Percentiles rank a stretch among this genome's conserved stretches.
These are phyloP conservation scores for Fraxinus baroniana DNA, from an alignment of 305 asterid species.

Conservation along the genomic window DNA sequence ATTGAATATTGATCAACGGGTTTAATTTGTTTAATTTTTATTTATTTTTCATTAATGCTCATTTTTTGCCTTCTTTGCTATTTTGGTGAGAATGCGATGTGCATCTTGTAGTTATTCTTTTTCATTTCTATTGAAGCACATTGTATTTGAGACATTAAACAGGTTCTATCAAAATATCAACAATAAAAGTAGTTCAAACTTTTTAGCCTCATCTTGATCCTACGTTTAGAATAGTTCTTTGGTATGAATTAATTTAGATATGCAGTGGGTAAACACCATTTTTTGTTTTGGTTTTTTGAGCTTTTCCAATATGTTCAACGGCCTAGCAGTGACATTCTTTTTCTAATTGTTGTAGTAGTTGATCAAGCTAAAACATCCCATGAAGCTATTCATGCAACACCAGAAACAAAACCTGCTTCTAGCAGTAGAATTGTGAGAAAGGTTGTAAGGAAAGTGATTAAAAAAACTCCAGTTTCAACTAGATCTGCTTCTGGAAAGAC, in stretches of 20 bases:
- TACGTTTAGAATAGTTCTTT: background rate
- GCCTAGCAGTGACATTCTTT: background rate
- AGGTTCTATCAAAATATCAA: background rate
- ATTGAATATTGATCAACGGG: background rate
- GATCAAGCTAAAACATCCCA: constrained; percentile 30
- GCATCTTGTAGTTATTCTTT: background rate
- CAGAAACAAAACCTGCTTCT: constrained; percentile 35
- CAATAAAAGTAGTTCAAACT: background rate
- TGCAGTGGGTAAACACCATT: background rate
- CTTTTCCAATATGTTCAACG: background rate
- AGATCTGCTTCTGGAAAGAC: constrained; percentile 26
- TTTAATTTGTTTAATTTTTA: background rate
- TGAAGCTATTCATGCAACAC: constrained; percentile 28
- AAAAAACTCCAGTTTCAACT: constrained; percentile 33
- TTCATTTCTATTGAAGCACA: background rate
- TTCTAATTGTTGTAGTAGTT: constrained; percentile 18
- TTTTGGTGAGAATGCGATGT: background rate
- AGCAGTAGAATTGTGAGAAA: constrained; percentile 38
- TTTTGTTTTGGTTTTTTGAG: background rate
- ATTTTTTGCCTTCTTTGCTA: background rate
- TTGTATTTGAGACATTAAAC: background rate
- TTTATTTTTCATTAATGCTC: background rate
- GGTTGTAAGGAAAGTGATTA: constrained; percentile 41
- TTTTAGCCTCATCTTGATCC: background rate
- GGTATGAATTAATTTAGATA: background rate